A percentile compares a stretch with the other conserved stretches of the same genome.
Conservation (phyloP, 2,329 filamentous ascomycete species). For the Fusarium irregulare region DNA sequence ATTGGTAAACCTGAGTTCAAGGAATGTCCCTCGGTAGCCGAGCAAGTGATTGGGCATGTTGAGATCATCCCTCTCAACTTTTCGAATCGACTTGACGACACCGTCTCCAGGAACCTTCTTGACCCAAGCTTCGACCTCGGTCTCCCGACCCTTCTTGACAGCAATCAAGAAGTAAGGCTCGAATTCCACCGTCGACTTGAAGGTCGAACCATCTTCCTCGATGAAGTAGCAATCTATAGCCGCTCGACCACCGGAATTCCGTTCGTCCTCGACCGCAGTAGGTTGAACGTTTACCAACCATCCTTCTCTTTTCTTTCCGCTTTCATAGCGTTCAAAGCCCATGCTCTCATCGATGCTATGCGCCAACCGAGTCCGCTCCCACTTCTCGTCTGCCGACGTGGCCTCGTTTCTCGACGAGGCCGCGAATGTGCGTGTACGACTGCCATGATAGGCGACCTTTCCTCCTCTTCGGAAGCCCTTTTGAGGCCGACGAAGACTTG, state of each 20-base stretch:
- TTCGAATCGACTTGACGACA: conserved; percentile 79
- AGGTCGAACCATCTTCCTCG: conserved; percentile 85
- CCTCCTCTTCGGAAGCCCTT: conserved; percentile 76
- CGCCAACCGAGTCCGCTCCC: conserved; percentile 84
- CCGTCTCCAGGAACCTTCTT: conserved; percentile 82
- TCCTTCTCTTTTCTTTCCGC: conserved; percentile 81
- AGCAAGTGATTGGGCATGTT: conserved; percentile 95
- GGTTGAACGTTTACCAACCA: conserved; percentile 98
- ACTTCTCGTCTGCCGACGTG: conserved; percentile 92
- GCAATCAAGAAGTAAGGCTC: conserved; percentile 97
- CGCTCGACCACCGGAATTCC: conserved; percentile 83
- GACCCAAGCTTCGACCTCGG: conserved; percentile 96
- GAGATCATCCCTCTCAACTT: conserved; percentile 91
- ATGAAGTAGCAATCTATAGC: conserved; percentile 98
- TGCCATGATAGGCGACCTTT: conserved; percentile 77
- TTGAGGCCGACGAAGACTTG: conserved; percentile 68
- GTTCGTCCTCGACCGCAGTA: conserved; percentile 87
- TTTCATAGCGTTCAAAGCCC: conserved; percentile 93
- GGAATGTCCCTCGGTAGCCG: conserved; percentile 87
- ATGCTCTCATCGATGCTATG: conserved; percentile 93
- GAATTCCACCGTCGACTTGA: conserved; percentile 96
- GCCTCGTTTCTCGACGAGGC: conserved; percentile 82
- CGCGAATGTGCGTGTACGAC: conserved; percentile 80
- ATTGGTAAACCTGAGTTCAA: conserved; percentile 89
- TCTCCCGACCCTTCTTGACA: conserved; percentile 86